A percentile compares a stretch with the other conserved stretches of the same genome.
Evolutionary conservation across 208 protist genomes (phyloP).

Genomic region (Crithidia sp.): DNA sequence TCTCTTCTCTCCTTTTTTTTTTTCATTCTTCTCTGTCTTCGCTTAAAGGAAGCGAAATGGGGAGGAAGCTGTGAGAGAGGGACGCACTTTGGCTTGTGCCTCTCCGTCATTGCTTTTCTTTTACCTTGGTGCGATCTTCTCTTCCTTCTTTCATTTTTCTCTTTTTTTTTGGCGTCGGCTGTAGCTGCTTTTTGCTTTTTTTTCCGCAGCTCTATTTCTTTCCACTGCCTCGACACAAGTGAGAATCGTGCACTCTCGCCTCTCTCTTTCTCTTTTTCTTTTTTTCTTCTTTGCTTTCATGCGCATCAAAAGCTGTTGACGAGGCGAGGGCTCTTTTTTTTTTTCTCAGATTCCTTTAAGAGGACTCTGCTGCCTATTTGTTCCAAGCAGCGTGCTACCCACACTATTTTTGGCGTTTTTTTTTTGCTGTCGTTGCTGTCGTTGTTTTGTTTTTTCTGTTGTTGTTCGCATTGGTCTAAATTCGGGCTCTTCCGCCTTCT

Average conservation of each 20-base stretch:
- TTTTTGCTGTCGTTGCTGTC: constrained; percentile 3
- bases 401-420: neutral
- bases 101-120: no score
- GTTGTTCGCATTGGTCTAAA: neutral
- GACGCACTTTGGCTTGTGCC: no score
- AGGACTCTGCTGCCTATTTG: neutral
- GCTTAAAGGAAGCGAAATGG: no score
- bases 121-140: neutral
- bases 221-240: no score
- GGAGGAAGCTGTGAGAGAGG: no score
- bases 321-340: neutral
- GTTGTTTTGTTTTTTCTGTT: constrained; percentile 7
- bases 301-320: neutral
- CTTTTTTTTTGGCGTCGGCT: neutral
- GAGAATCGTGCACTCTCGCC: neutral
- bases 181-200: neutral
- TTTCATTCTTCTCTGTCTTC: no score
- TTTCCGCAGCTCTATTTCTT: neutral
- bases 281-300: constrained; percentile 9
- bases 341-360: no score
- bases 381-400: neutral
- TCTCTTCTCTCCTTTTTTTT: no score
- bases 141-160: neutral
- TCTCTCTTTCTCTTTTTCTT: constrained; percentile 11
- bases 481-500: neutral